Base-by-base conservation (phyloP, 2,329 filamentous ascomycete species). In the Talaromyces sp. region DNA sequence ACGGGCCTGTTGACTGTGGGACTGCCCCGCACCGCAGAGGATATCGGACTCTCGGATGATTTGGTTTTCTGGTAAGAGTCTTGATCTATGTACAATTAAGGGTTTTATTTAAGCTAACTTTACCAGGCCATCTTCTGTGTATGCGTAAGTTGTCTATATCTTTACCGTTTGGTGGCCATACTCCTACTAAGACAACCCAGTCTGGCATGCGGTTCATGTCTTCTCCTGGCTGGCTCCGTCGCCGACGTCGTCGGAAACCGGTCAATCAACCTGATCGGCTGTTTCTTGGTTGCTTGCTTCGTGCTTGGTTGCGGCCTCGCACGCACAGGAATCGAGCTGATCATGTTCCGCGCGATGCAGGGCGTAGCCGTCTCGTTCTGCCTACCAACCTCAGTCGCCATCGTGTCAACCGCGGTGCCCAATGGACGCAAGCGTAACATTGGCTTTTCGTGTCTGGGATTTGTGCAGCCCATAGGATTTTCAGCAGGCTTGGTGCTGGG, bases 391-490 rank as follows among this genome's bases (percentile, higher is more conserved):
- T 77, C 78, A 0, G 78, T 82, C 0, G 76, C 73, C 54, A 76
- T 83, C 53, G 78, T 83, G 56, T 79, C 80, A 0, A 72, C 69
- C 22, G 78, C 75, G 2, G 77, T 81, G 27, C 77, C 76, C 1
- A 68, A 71, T 32, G 80, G 80, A 17, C 76, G 75, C 52, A 67
- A 72, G 39, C 72, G 82, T 13, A 82, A 84, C 63, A 73, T 82
- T 30, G 81, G 78, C 1, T 83, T 84, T 65, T 78, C 80, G 0
- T 74, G 75, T 10, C 73, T 83, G 63, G 81, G 82, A 1, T 74
- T 75, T 28, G 76, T 76, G 15, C 80, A 82, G 58, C 81, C 81
- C 0, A 64, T 83, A 22, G 82, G 82, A 0, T 83, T 81, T 63
- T 76, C 73, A 0, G 60, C 82, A 1, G 82, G 82, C 0, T 71